Conservation (phyloP, 805 yeast species). For the Spathaspora gorwiae region DNA sequence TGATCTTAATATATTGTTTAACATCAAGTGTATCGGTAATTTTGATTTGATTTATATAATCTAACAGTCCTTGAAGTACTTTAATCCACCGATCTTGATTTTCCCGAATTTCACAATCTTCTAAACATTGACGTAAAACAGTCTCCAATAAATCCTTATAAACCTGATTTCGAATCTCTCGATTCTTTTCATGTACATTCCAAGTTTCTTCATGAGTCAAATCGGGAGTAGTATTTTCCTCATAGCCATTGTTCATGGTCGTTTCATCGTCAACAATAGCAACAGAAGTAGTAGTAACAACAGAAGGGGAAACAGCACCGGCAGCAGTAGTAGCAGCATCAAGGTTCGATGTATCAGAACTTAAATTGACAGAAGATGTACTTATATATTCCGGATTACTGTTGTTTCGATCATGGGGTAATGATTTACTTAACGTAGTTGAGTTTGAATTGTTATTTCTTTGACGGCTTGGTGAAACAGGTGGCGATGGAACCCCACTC, state of each 20-base stretch:
- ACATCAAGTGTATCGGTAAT: slow-evolving; percentile 77
- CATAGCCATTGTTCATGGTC: not conserved
- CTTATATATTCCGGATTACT: not conserved
- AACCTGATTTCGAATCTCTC: slow-evolving; percentile 1
- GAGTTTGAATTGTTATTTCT: slow-evolving; percentile 10
- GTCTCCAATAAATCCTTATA: slow-evolving; percentile 45
- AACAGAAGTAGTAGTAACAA: too few relatives aligned
- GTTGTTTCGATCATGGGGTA: not conserved
- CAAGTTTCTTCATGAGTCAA: not conserved
- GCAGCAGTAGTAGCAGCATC: too few relatives aligned
- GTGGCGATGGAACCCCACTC: slow-evolving; percentile 10
- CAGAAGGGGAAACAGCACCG: too few relatives aligned
- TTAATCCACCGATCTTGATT: slow-evolving; percentile 55
- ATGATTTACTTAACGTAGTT: not conserved
- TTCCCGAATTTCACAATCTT: slow-evolving; percentile 51
- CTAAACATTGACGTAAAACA: slow-evolving; percentile 54
- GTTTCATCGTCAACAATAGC: not conserved
- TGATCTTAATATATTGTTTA: slow-evolving; percentile 83
- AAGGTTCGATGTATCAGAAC: not conserved
- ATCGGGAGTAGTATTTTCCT: too few relatives aligned
- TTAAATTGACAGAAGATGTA: not conserved
- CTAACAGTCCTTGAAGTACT: slow-evolving; percentile 47
- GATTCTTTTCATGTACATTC: not conserved
- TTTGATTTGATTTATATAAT: slow-evolving; percentile 54
- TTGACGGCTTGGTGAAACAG: not conserved